phyloP scores from a whole-genome alignment of 1,284 basidiomycete genomes.

The Cerrena zonata region DNA sequence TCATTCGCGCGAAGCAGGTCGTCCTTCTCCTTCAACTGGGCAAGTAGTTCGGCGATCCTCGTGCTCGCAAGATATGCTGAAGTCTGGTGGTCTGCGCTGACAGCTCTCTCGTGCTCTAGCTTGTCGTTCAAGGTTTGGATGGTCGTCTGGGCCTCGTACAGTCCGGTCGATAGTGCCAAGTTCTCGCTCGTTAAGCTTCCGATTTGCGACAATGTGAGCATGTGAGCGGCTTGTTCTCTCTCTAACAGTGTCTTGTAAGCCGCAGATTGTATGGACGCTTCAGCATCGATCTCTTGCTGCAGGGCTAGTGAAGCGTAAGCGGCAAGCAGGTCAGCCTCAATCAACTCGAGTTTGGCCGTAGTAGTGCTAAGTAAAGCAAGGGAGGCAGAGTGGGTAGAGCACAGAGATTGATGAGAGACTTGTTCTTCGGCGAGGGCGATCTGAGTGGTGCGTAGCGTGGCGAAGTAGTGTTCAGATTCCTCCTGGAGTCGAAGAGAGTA shows the following conservation, averaged over 20 bases:
- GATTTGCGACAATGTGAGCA: neutral
- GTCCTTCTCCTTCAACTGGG: neutral
- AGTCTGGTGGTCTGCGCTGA: neutral
- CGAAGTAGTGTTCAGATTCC: neutral
- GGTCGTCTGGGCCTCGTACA: neutral
- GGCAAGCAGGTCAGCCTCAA: neutral
- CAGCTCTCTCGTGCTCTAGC: neutral
- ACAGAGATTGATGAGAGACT: neutral
- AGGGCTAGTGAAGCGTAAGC: neutral
- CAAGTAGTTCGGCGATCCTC: neutral
- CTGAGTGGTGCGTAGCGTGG: neutral
- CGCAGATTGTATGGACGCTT: neutral
- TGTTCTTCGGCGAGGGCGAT: neutral
- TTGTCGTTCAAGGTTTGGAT: neutral
- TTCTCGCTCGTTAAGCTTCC: neutral
- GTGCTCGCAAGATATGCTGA: neutral
- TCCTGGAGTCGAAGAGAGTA: neutral
- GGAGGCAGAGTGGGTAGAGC: neutral
- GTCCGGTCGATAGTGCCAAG: neutral
- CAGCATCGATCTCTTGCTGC: neutral
- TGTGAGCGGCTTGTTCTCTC: neutral
- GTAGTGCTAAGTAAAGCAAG: neutral
- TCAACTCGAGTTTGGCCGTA: neutral
- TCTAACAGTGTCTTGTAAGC: neutral
- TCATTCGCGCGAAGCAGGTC: neutral